Base-by-base conservation (phyloP, 306 rosid species). In the Quercus ilex region DNA sequence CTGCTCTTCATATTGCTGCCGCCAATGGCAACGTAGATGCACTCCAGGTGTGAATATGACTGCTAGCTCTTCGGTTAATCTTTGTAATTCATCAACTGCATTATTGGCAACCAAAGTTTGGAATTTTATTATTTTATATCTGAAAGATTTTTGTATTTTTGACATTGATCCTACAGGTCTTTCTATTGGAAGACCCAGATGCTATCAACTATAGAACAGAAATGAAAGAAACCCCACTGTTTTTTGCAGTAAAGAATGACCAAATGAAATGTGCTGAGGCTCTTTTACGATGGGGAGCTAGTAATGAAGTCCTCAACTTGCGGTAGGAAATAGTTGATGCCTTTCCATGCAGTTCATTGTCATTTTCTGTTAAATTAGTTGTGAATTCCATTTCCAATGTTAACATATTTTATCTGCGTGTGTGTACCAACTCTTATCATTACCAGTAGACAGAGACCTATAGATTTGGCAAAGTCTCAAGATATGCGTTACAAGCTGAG, bases 211-310 rank as follows among this genome's bases (percentile, higher is more conserved):
- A 55, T 26, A 80, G 60, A 72, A 77, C 89, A 19, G 89, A 83
- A 77, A 80, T 80, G 86, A 80, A 83, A 77, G 89, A 86, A 86
- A 86, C 89, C 26, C 89, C 89, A 38, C 72, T 86, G 43, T 86
- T 86, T 78, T 86, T 83, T 30, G 89, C 89, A 9, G 89, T 80
- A 62, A 86, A 80, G 83, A 83, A 86, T 77, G 87, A 80, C 28
- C 73, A 62, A 70, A 69, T 60, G 62, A 73, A 74, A 15, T 86
- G 87, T 65, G 74, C 81, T 13, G 85, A 86, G 87, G 75, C 83
- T 73, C 89, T 86, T 83, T 80, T 86, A 31, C 67, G 75, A 43
- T 83, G 87, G 85, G 89, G 87, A 23, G 89, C 89, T 43, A 83
- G 75, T 55, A 86, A 69, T 21, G 87, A 86, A 80, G 82, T 83